Conservation (phyloP, 2,329 filamentous ascomycete genomes). For the Colletotrichum graminicola region DNA sequence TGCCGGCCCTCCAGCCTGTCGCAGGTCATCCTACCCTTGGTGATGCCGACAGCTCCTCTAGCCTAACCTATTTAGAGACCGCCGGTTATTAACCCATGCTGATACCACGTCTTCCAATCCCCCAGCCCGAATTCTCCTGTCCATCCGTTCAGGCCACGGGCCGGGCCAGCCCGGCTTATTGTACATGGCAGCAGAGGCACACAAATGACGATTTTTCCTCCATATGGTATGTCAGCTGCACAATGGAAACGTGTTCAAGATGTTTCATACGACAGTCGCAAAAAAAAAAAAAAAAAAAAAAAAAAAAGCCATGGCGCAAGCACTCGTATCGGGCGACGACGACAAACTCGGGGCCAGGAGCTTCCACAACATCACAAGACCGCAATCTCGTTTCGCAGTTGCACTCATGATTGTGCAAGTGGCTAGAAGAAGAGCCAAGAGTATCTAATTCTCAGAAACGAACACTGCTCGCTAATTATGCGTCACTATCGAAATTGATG, state of each 20-base stretch:
- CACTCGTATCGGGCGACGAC: not conserved
- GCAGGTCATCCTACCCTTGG: slow-evolving; percentile 12
- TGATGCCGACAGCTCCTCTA: slow-evolving; percentile 19
- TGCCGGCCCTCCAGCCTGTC: not conserved
- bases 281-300: not conserved
- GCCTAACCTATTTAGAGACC: slow-evolving; percentile 23
- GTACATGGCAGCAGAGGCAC: slow-evolving; percentile 8
- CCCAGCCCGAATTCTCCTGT: slow-evolving; percentile 4
- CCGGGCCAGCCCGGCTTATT: slow-evolving; percentile 40
- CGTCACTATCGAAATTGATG: not conserved
- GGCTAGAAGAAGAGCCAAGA: not conserved
- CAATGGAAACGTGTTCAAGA: not conserved
- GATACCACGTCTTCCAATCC: not conserved
- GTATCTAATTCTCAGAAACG: not conserved
- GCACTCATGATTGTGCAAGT: not conserved
- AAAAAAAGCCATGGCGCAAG: not conserved
- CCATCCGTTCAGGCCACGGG: slow-evolving; percentile 23
- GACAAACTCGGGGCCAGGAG: not conserved
- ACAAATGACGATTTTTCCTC: slow-evolving; percentile 21
- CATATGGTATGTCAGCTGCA: slow-evolving; percentile 20
- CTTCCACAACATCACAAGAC: not conserved
- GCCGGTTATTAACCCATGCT: not conserved
- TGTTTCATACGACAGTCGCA: not conserved
- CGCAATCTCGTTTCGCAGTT: not conserved
- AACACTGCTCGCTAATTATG: not conserved